phyloP scores from a whole-genome alignment of 2,329 filamentous ascomycete genomes.

The Xylariaceae sp. region DNA sequence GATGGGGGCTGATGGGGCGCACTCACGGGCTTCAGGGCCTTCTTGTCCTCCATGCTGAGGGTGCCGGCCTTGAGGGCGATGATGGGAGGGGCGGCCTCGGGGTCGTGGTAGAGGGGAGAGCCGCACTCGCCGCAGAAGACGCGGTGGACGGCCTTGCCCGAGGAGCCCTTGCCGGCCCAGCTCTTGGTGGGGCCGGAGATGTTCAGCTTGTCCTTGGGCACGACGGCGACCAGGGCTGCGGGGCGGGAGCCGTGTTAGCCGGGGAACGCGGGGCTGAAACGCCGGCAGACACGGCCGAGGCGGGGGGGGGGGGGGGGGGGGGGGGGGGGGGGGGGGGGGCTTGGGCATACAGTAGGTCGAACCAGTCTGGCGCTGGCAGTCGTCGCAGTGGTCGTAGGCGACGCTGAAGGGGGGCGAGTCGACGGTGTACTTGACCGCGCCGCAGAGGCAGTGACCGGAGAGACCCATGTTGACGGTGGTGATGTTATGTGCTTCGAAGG shows the following conservation, averaged over 20 bases:
- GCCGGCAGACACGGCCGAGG: neutral
- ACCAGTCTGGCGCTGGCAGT: slow-evolving; percentile 63
- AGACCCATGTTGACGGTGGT: slow-evolving; percentile 48
- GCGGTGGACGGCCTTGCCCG: slow-evolving; percentile 57
- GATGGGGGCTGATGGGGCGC: slow-evolving; percentile 15
- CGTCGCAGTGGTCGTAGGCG: slow-evolving; percentile 65
- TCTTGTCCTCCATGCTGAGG: slow-evolving; percentile 57
- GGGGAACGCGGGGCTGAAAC: neutral
- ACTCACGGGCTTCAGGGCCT: slow-evolving; percentile 56
- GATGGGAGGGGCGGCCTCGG: slow-evolving; percentile 61
- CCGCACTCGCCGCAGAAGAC: slow-evolving; percentile 64
- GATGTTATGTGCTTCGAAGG: no score
- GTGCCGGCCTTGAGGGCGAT: slow-evolving; percentile 63
- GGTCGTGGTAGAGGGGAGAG: slow-evolving; percentile 63
- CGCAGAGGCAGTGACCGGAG: slow-evolving; percentile 64
- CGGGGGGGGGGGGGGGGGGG: slow-evolving; percentile 2
- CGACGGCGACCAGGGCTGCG: slow-evolving; percentile 56
- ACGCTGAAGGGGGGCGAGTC: slow-evolving; percentile 29
- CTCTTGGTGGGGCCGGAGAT: slow-evolving; percentile 59
- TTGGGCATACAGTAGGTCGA: slow-evolving; percentile 55
- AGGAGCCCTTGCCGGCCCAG: slow-evolving; percentile 51
- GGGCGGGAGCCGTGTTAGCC: slow-evolving; percentile 7
- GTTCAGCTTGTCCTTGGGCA: slow-evolving; percentile 57
- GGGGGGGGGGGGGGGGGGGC: neutral
- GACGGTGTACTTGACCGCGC: slow-evolving; percentile 61